Percentiles rank a stretch among this genome's conserved stretches.
Evolutionary conservation across 2,329 filamentous ascomycete genomes (phyloP).

Genomic region (Nemania abortiva): DNA sequence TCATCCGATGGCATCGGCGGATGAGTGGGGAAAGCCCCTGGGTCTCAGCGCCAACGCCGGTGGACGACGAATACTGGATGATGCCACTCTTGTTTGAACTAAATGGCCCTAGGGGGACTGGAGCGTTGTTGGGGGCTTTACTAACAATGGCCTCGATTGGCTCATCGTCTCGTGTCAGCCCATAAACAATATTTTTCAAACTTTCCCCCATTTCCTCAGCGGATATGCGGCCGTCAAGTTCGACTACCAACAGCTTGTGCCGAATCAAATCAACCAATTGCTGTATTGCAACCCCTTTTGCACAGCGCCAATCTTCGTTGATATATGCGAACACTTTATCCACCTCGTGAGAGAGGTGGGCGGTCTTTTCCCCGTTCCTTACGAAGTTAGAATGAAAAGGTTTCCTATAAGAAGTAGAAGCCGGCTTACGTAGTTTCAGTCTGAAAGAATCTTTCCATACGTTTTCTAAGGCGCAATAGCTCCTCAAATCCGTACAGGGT

Average conservation of each 20-base stretch:
- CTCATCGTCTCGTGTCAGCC: background rate
- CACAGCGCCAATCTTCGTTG: background rate
- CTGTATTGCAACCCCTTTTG: background rate
- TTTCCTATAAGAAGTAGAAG: background rate
- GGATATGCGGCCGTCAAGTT: background rate
- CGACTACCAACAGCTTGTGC: background rate
- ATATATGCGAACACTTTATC: background rate
- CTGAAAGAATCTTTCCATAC: background rate
- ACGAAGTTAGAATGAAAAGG: background rate
- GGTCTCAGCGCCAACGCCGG: too few species aligned
- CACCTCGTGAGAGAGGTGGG: background rate
- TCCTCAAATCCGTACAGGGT: background rate
- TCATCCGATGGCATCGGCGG: too few species aligned
- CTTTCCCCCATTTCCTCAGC: background rate
- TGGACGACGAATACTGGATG: too few species aligned
- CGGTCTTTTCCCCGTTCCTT: background rate
- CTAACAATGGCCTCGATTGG: background rate
- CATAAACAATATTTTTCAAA: background rate
- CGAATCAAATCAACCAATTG: conserved; percentile 6
- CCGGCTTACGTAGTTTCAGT: background rate
- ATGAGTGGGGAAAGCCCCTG: too few species aligned
- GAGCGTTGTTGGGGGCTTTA: background rate
- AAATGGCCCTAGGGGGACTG: background rate
- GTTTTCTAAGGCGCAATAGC: background rate
- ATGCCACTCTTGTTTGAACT: too few species aligned